Conservation (phyloP, 805 yeast species). For the Komagataella mondaviorum region DNA sequence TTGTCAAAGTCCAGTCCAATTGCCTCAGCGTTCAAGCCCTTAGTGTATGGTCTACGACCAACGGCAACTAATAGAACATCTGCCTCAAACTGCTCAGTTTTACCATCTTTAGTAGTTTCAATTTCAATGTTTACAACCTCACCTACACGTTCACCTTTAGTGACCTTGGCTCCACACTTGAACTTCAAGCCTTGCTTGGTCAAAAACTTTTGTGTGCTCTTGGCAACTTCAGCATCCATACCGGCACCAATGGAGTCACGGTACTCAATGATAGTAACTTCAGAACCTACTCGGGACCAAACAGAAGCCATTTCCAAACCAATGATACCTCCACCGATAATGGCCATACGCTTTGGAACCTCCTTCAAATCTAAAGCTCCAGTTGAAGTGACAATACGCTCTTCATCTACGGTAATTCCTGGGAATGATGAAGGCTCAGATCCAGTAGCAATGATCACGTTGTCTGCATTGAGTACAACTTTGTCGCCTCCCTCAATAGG, state of each 20-base stretch:
- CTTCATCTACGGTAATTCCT: conserved; percentile 92
- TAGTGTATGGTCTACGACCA: conserved; percentile 96
- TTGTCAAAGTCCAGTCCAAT: conserved; percentile 85
- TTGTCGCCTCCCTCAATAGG: conserved; percentile 81
- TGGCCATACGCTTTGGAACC: conserved; percentile 81
- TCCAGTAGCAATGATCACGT: conserved; percentile 94
- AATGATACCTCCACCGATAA: conserved; percentile 99
- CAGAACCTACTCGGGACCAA: conserved; percentile 87
- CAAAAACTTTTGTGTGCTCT: conserved; percentile 76
- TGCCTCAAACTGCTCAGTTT: conserved; percentile 67
- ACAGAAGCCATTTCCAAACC: conserved; percentile 99
- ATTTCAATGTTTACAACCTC: conserved; percentile 77
- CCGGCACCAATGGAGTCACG: conserved; percentile 91
- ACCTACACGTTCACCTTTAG: conserved; percentile 78
- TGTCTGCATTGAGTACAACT: conserved; percentile 62
- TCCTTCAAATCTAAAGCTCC: conserved; percentile 79
- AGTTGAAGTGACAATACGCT: conserved; percentile 91
- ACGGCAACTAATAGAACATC: conserved; percentile 94
- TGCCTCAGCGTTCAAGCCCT: conserved; percentile 79
- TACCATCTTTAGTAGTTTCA: conserved; percentile 81
- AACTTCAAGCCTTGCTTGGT: conserved; percentile 92
- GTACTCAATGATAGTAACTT: conserved; percentile 91
- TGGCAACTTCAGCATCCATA: conserved; percentile 94
- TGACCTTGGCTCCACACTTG: conserved; percentile 85
- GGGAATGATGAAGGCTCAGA: conserved; percentile 99